Conservation (phyloP, 139 green algal genomes). For the Volvox africanus region DNA sequence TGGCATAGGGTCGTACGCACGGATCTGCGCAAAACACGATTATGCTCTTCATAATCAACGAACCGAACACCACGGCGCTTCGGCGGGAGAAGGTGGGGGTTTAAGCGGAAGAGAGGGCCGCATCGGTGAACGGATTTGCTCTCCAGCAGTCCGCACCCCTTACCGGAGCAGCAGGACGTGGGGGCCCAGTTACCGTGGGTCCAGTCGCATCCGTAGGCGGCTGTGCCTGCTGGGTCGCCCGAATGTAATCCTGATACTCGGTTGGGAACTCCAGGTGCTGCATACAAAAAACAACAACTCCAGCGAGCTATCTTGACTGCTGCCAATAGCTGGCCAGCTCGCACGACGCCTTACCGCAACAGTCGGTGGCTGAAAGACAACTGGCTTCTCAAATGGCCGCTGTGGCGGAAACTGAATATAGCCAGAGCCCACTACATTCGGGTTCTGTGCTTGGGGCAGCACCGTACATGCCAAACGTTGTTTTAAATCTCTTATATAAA, state of each 20-base stretch:
- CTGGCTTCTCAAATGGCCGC: slow-evolving; percentile 61
- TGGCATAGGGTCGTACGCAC: background rate
- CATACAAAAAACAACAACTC: background rate
- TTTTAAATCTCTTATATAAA: background rate
- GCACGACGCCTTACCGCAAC: slow-evolving; percentile 57
- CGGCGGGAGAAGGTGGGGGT: no score
- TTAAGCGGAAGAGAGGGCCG: no score
- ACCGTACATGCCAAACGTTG: background rate
- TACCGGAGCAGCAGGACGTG: background rate
- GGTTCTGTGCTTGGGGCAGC: background rate
- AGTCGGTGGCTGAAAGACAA: slow-evolving; percentile 69
- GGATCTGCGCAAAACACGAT: no score
- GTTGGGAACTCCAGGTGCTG: slow-evolving; percentile 67
- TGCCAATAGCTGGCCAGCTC: no score
- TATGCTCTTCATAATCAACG: no score
- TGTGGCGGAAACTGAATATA: slow-evolving; percentile 71
- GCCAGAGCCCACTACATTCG: slow-evolving; percentile 57
- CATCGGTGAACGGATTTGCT: no score
- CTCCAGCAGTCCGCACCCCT: background rate
- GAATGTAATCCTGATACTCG: slow-evolving; percentile 48
- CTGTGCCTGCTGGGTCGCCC: background rate
- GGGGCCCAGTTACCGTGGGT: background rate
- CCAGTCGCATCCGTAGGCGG: background rate
- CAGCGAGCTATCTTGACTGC: background rate
- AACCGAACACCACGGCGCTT: no score